Evolutionary conservation across 495 filamentous ascomycete genomes (phyloP).

Genomic region (Aspergillus saccharolyticus): DNA sequence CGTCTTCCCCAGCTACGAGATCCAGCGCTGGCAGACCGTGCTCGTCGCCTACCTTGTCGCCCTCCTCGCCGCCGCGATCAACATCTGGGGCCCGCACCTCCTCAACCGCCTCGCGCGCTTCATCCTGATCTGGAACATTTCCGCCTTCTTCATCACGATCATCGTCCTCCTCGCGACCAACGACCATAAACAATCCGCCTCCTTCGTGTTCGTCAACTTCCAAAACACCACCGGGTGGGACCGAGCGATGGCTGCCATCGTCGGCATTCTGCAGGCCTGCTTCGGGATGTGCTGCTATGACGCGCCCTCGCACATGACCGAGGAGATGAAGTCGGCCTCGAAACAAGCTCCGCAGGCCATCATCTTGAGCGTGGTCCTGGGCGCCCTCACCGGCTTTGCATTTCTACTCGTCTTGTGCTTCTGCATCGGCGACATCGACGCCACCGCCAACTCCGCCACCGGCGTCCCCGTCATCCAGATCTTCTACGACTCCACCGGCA

Average conservation of each 20-base stretch:
- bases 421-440: slow-evolving; percentile 35
- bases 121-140: slow-evolving; percentile 52
- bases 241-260: slow-evolving; percentile 44
- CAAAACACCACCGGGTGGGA: slow-evolving; percentile 53
- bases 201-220: slow-evolving; percentile 54
- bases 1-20: slow-evolving; percentile 46
- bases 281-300: slow-evolving; percentile 57
- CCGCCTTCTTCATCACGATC: slow-evolving; percentile 46
- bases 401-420: slow-evolving; percentile 41
- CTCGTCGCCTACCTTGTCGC: slow-evolving; percentile 41
- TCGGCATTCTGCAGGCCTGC: slow-evolving; percentile 52
- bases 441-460: slow-evolving; percentile 23
- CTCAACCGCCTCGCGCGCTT: slow-evolving; percentile 49
- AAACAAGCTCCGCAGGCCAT: slow-evolving; percentile 52
- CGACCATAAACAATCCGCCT: slow-evolving; percentile 49
- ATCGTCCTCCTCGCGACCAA: slow-evolving; percentile 50
- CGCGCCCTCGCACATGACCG: slow-evolving; percentile 43
- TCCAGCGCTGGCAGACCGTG: slow-evolving; percentile 54
- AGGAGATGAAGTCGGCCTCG: slow-evolving; percentile 48
- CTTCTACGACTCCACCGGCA: slow-evolving; percentile 21
- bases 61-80: slow-evolving; percentile 25
- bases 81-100: slow-evolving; percentile 47
- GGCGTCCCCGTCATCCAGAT: slow-evolving; percentile 32
- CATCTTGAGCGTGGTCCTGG: slow-evolving; percentile 48
- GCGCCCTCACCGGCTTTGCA: slow-evolving; percentile 36